Evolutionary conservation across 768 basidiomycete species (phyloP).

Genomic region (Lepiota venenata): DNA sequence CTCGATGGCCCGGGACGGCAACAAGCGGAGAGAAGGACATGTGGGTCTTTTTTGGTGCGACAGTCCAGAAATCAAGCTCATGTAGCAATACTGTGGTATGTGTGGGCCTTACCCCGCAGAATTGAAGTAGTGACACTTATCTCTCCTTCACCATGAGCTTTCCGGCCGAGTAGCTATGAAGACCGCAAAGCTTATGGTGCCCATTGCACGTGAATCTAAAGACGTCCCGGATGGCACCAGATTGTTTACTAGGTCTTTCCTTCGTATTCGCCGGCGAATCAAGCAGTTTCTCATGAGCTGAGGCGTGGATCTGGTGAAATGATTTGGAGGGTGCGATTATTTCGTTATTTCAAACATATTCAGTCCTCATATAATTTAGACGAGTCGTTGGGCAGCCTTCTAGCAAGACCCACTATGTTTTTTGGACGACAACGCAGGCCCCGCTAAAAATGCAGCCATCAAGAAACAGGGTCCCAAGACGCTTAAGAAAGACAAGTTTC

Average conservation of each 20-base stretch:
- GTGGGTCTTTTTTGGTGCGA: slow-evolving; percentile 34
- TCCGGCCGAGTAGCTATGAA: slow-evolving; percentile 42
- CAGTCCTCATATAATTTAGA: slow-evolving; percentile 34
- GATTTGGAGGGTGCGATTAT: slow-evolving; percentile 78
- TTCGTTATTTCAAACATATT: not conserved
- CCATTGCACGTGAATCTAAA: slow-evolving; percentile 64
- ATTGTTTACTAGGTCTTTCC: slow-evolving; percentile 80
- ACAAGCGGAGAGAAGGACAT: slow-evolving; percentile 33
- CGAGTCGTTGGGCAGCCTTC: slow-evolving; percentile 88
- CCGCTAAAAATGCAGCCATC: slow-evolving; percentile 83
- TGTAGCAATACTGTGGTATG: slow-evolving; percentile 8
- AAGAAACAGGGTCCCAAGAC: slow-evolving; percentile 75
- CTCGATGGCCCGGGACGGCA: slow-evolving; percentile 8
- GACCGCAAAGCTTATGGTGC: slow-evolving; percentile 61
- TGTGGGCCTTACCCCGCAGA: not conserved
- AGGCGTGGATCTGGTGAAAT: slow-evolving; percentile 88
- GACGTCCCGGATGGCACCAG: slow-evolving; percentile 66
- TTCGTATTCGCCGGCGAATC: slow-evolving; percentile 98
- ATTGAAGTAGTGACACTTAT: not conserved
- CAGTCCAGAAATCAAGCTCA: not conserved
- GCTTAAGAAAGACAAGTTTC: slow-evolving; percentile 83
- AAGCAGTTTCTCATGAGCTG: slow-evolving; percentile 81
- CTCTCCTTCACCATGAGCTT: not conserved
- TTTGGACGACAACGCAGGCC: slow-evolving; percentile 84
- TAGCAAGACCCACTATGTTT: slow-evolving; percentile 87